These are phyloP conservation scores for Alopecurus myosuroides DNA, from an alignment of 176 grass and related monocot genomes.

Conservation along the genomic window DNA sequence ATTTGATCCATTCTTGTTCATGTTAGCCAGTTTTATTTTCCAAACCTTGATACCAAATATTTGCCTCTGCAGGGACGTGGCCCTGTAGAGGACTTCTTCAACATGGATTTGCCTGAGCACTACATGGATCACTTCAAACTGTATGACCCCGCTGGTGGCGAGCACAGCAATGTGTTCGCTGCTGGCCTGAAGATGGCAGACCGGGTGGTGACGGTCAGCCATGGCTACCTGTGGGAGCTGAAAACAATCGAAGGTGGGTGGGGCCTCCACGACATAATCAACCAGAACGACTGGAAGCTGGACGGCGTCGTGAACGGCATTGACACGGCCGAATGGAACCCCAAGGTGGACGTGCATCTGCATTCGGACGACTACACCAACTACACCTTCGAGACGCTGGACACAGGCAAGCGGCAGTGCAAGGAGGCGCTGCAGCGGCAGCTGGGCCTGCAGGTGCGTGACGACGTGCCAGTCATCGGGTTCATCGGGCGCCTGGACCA, in stretches of 20 bases:
- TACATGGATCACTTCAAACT: slow-evolving; percentile 78
- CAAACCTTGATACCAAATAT: background rate
- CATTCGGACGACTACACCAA: slow-evolving; percentile 81
- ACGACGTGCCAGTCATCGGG: slow-evolving; percentile 63
- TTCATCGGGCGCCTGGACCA: slow-evolving; percentile 80
- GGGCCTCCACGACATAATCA: slow-evolving; percentile 85
- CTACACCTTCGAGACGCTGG: slow-evolving; percentile 64
- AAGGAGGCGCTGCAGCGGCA: slow-evolving; percentile 81
- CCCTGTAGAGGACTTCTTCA: slow-evolving; percentile 61
- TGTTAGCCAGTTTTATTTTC: background rate
- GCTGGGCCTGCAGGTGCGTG: slow-evolving; percentile 51
- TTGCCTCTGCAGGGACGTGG: slow-evolving; percentile 61
- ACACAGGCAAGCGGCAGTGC: slow-evolving; percentile 61
- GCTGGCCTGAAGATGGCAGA: slow-evolving; percentile 77
- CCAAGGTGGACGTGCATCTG: slow-evolving; percentile 54
- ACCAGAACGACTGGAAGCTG: slow-evolving; percentile 76
- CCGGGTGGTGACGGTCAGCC: slow-evolving; percentile 71
- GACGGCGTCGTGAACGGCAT: slow-evolving; percentile 92
- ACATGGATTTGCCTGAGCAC: slow-evolving; percentile 59
- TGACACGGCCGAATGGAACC: slow-evolving; percentile 67
- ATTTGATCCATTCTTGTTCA: background rate
- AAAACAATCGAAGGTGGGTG: slow-evolving; percentile 80
- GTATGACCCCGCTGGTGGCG: slow-evolving; percentile 61
- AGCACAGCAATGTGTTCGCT: slow-evolving; percentile 80
- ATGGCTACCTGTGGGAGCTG: slow-evolving; percentile 79